Base-by-base conservation (phyloP, 106 monocot genomes). In the Dioscorea alata region DNA sequence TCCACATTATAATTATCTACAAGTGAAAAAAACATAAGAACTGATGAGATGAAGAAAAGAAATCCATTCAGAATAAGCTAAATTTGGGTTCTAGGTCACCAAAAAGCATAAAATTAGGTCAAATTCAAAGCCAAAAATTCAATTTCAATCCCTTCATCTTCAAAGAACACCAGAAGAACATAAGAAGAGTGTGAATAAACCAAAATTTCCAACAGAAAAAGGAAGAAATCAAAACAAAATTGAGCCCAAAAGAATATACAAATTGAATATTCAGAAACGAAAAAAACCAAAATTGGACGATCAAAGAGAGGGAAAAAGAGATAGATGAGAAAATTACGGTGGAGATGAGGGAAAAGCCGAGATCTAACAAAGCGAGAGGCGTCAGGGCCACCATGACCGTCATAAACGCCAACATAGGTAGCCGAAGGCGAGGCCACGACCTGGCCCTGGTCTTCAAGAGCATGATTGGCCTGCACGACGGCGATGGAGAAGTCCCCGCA, bases 371-470 rank as follows among this genome's bases (percentile, higher is more conserved):
- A 83, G 20, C 83, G 73, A 24, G 83, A 74, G 49, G 83, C 78
- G 52, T 83, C 83, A 48, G 78, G 78, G 33, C 83, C 83, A 64
- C 83, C 83, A 42, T 83, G 83, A 33, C 83, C 83, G 57, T 83
- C 83, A 60, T 83, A 83, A 28, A 83, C 78, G 13, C 83, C 83
- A 34, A 83, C 70, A 51, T 59, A 74, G 54, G 83, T 83, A 18
- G 74, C 71, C 16, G 24, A 75, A 12, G 83, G 78, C 15, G 78
- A 78, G 60, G 83, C 32, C 23, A 71, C 49, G 50, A 83, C 83
- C 70, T 83, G 83, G 35, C 67, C 70, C 66, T 83, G 83, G 57
- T 83, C 83, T 57, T 83, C 83, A 18, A 83, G 74, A 12, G 71
- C 34, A 23, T 42, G 28, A 25, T 83, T 83, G 48, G 83, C 78